These are phyloP conservation scores for Epichloe glyceriae DNA, from an alignment of 2,329 filamentous ascomycete genomes.

Conservation along the genomic window DNA sequence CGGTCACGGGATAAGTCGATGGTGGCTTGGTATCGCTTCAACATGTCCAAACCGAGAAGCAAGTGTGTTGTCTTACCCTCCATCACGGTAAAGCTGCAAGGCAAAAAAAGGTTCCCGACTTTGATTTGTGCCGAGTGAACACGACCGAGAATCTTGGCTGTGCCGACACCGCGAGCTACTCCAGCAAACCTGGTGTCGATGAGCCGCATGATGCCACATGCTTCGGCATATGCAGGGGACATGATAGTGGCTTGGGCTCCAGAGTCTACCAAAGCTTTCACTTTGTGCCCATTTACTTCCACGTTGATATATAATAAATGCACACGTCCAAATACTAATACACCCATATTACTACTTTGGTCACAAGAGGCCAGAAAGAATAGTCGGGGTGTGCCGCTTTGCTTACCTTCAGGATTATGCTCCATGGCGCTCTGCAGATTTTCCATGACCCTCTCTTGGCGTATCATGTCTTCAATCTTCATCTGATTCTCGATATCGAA, in stretches of 20 bases:
- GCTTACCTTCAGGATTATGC: conserved; percentile 84
- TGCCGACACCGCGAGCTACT: conserved; percentile 86
- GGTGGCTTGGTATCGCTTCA: conserved; percentile 86
- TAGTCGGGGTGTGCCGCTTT: background rate
- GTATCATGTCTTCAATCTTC: conserved; percentile 93
- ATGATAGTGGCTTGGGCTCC: conserved; percentile 98
- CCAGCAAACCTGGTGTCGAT: conserved; percentile 88
- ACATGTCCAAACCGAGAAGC: conserved; percentile 87
- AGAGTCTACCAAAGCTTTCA: conserved; percentile 95
- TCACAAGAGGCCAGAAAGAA: background rate
- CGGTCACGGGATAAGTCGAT: conserved; percentile 80
- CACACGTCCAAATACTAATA: conserved; percentile 76
- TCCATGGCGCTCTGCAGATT: conserved; percentile 96
- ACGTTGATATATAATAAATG: conserved; percentile 95
- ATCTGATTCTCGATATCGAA: conserved; percentile 87
- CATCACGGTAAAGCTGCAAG: conserved; percentile 98
- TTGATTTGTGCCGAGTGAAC: conserved; percentile 93
- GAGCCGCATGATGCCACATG: conserved; percentile 90
- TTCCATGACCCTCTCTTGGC: conserved; percentile 85
- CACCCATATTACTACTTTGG: conserved; percentile 4
- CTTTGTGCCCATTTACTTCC: conserved; percentile 80
- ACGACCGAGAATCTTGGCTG: conserved; percentile 83
- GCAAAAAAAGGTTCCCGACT: conserved; percentile 74
- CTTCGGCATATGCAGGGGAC: conserved; percentile 84
- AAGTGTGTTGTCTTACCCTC: conserved; percentile 95